These are phyloP conservation scores for Blakeslea trispora DNA, from an alignment of 371 early-diverging fungal genomes.

Conservation along the genomic window DNA sequence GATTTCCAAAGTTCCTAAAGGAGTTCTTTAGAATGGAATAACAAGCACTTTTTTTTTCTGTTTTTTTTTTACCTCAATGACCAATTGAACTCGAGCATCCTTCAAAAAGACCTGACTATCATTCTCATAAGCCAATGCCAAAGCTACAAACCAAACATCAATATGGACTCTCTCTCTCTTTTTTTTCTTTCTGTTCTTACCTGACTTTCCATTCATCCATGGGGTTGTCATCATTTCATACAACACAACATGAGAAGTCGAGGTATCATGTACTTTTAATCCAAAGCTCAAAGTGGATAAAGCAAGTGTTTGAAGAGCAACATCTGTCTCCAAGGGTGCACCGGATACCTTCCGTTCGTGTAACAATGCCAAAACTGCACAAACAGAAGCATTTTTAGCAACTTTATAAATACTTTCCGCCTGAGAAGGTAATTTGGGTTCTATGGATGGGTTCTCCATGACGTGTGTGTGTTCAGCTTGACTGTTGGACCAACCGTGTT, in stretches of 20 bases:
- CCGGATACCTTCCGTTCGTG: slow-evolving; percentile 30
- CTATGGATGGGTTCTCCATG: not conserved
- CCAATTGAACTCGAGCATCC: slow-evolving; percentile 32
- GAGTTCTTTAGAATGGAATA: not conserved
- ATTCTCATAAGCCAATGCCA: slow-evolving; percentile 43
- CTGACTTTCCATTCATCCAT: slow-evolving; percentile 39
- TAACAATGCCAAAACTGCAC: slow-evolving; percentile 42
- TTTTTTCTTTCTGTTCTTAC: slow-evolving; percentile 7
- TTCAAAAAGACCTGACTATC: slow-evolving; percentile 38
- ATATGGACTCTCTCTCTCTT: not conserved
- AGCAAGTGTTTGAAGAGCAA: slow-evolving; percentile 35
- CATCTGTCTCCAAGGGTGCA: slow-evolving; percentile 19
- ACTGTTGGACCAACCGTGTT: slow-evolving; percentile 31
- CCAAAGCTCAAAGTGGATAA: slow-evolving; percentile 35
- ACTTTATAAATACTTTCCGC: slow-evolving; percentile 40
- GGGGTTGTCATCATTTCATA: slow-evolving; percentile 35
- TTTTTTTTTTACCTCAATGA: slow-evolving; percentile 31
- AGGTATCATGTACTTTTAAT: slow-evolving; percentile 24
- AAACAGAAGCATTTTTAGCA: slow-evolving; percentile 43
- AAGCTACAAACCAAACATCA: slow-evolving; percentile 30
- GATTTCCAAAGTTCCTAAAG: slow-evolving; percentile 27
- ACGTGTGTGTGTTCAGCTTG: not conserved
- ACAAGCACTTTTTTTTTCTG: too few relatives aligned
- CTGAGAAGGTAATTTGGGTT: slow-evolving; percentile 20
- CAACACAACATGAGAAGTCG: slow-evolving; percentile 21